Percentiles rank a stretch among this genome's conserved stretches.
Evolutionary conservation across 2,329 filamentous ascomycete genomes (phyloP).

Genomic region (Beauveria sp.): DNA sequence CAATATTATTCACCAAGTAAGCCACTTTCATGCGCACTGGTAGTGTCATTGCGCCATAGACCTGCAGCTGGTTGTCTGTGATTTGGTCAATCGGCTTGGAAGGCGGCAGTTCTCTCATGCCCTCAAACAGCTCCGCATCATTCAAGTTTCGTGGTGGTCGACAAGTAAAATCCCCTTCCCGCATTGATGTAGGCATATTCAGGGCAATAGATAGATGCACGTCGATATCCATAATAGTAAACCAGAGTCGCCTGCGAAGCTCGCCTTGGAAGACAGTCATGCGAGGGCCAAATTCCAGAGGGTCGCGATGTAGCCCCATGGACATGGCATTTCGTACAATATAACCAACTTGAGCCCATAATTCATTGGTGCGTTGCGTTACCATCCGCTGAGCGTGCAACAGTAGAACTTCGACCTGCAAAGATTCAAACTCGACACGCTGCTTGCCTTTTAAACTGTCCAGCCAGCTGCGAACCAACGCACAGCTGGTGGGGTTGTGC

Average conservation of each 20-base stretch:
- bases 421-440: slow-evolving; percentile 42
- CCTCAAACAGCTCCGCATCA: slow-evolving; percentile 40
- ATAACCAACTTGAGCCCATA: slow-evolving; percentile 48
- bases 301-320: slow-evolving; percentile 51
- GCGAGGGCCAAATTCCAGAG: slow-evolving; percentile 42
- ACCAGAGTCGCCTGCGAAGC: slow-evolving; percentile 48
- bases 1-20: slow-evolving; percentile 43
- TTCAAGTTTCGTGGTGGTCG: slow-evolving; percentile 45
- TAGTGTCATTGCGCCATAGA: slow-evolving; percentile 45
- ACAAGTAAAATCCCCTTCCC: slow-evolving; percentile 47
- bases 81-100: slow-evolving; percentile 43
- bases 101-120: slow-evolving; percentile 41
- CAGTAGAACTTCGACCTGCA: slow-evolving; percentile 48
- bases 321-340: slow-evolving; percentile 52
- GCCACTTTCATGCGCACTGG: slow-evolving; percentile 41
- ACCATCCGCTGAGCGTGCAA: slow-evolving; percentile 47
- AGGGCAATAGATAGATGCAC: slow-evolving; percentile 46
- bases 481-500: slow-evolving; percentile 49
- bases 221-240: slow-evolving; percentile 49
- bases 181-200: slow-evolving; percentile 43
- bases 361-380: slow-evolving; percentile 41
- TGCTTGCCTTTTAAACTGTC: slow-evolving; percentile 45
- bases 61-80: slow-evolving; percentile 47
- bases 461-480: slow-evolving; percentile 47
- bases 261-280: slow-evolving; percentile 46